Conservation (phyloP, 169 alveolate genomes). For the Plasmodium yoelii region DNA sequence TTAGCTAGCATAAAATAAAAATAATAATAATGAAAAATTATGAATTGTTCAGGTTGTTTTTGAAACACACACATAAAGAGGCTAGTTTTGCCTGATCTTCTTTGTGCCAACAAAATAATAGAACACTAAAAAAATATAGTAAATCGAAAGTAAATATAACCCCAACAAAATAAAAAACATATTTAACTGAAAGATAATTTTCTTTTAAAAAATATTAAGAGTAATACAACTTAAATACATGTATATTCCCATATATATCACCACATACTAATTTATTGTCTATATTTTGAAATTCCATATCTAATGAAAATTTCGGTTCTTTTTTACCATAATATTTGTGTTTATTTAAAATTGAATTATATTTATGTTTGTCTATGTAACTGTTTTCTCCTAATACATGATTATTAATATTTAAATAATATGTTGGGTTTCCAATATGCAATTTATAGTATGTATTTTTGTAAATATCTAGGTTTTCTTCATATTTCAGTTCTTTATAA, state of each 20-base stretch:
- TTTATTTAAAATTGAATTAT: conserved; percentile 31
- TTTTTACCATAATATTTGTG: conserved; percentile 57
- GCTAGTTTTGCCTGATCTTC: not conserved
- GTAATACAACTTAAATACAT: conserved; percentile 64
- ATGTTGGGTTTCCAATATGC: conserved; percentile 67
- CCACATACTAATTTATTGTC: conserved; percentile 68
- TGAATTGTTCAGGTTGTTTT: not conserved
- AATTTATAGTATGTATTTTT: conserved; percentile 49
- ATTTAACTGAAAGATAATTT: too few relatives aligned
- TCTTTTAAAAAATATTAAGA: not conserved
- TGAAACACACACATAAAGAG: not conserved
- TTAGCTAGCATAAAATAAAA: not conserved
- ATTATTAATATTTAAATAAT: conserved; percentile 61
- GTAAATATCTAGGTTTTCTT: conserved; percentile 52
- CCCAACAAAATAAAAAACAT: too few relatives aligned
- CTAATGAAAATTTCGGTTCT: conserved; percentile 1
- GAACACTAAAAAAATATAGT: too few relatives aligned
- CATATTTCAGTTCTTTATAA: conserved; percentile 27
- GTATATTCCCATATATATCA: conserved; percentile 66
- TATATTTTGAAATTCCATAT: conserved; percentile 40
- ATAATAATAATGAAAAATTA: not conserved
- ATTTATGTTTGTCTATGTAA: conserved; percentile 56
- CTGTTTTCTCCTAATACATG: conserved; percentile 26
- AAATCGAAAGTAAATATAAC: too few relatives aligned
- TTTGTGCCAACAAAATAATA: not conserved